phyloP scores from a whole-genome alignment of 202 grass and related monocot species.

The Tripidium arundinaceum region DNA sequence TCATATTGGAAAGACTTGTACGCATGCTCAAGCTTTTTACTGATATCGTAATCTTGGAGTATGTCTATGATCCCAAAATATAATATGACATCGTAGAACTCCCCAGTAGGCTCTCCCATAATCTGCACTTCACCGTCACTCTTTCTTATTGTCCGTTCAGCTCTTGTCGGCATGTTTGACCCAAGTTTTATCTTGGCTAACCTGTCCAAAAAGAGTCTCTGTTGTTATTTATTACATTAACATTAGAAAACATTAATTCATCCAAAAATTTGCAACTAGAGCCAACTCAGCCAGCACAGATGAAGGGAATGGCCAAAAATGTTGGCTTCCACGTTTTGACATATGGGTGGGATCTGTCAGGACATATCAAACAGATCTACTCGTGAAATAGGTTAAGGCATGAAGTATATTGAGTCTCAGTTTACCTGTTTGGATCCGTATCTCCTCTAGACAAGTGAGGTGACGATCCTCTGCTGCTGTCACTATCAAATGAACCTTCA shows the following conservation, averaged over 20 bases:
- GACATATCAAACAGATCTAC: not conserved
- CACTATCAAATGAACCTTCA: conserved; percentile 58
- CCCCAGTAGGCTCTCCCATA: conserved; percentile 71
- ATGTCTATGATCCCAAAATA: conserved; percentile 98
- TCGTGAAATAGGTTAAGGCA: not conserved
- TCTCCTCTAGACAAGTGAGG: conserved; percentile 54
- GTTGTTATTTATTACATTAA: not conserved
- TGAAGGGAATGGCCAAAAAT: conserved; percentile 2
- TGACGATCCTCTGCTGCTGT: conserved; percentile 48
- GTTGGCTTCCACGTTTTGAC: not conserved
- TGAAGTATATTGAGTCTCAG: not conserved
- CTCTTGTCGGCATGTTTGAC: conserved; percentile 71
- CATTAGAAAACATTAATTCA: not conserved
- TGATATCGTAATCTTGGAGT: conserved; percentile 97
- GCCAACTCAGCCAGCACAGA: not conserved
- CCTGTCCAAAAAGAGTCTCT: conserved; percentile 39
- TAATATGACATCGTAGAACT: conserved; percentile 75
- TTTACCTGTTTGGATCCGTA: conserved; percentile 51
- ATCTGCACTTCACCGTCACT: conserved; percentile 46
- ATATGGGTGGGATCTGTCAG: not conserved
- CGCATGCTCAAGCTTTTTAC: conserved; percentile 95
- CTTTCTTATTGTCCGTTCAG: conserved; percentile 63
- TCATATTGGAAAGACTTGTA: conserved; percentile 94
- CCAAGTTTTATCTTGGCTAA: conserved; percentile 58
- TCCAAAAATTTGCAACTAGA: not conserved